A percentile compares a stretch with the other conserved stretches of the same genome.
Conservation (phyloP, 2,329 filamentous ascomycete species). For the Taxawa tesnikishii region DNA sequence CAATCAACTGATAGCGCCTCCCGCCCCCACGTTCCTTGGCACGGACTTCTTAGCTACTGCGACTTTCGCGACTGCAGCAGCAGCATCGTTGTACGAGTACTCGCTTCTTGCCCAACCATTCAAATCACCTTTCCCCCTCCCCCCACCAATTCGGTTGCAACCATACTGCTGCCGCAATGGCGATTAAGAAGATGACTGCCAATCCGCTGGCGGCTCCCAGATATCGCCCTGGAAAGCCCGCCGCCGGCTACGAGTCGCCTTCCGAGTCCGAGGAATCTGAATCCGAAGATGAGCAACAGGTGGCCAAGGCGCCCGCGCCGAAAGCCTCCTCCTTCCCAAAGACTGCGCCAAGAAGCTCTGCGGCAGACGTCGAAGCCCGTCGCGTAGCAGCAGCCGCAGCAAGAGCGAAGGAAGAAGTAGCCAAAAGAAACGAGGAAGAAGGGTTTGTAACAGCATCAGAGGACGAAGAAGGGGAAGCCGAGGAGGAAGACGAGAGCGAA, state of each 20-base stretch:
- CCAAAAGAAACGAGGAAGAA: conserved; percentile 34
- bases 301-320: conserved; percentile 25
- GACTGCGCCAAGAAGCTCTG: conserved; percentile 28
- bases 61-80: too few relatives aligned
- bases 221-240: conserved; percentile 73
- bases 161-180: conserved; percentile 30
- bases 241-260: conserved; percentile 34
- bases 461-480: conserved; percentile 28
- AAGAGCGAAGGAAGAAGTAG: conserved; percentile 18
- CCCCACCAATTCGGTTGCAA: too few relatives aligned
- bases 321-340: conserved; percentile 35
- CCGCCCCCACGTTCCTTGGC: too few relatives aligned
- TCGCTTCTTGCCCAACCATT: background rate
- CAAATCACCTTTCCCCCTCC: too few relatives aligned
- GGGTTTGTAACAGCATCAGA: conserved; percentile 48
- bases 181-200: conserved; percentile 82
- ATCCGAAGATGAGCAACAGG: conserved; percentile 33
- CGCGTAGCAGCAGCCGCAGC: conserved; percentile 11
- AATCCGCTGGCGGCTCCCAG: conserved; percentile 72
- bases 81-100: background rate
- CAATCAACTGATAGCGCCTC: too few relatives aligned
- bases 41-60: too few relatives aligned
- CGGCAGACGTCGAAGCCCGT: conserved; percentile 23
- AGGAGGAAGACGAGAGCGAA: conserved; percentile 15
- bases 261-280: conserved; percentile 20